Conservation (phyloP, 192 early-diverging fungal species). For the Allomyces javanicus region DNA sequence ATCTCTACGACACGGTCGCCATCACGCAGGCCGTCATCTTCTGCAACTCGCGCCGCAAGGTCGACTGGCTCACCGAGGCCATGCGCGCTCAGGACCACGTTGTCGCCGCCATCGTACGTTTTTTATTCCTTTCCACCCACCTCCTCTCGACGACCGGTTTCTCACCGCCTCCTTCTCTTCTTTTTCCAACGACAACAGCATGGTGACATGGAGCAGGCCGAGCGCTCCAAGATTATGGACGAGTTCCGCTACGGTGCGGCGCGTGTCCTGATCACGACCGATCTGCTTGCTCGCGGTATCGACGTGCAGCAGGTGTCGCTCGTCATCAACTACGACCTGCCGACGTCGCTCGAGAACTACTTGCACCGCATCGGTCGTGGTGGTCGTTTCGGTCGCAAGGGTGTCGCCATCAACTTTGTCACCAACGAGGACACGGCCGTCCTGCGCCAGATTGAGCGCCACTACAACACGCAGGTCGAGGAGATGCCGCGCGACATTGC, state of each 20-base stretch:
- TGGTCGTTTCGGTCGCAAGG: conserved; percentile 99
- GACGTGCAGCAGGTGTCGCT: conserved; percentile 99
- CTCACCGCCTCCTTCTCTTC: background rate
- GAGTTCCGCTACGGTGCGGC: conserved; percentile 96
- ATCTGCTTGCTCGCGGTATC: conserved; percentile 95
- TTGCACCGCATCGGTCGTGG: conserved; percentile 99
- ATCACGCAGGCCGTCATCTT: conserved; percentile 99
- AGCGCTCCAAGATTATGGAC: conserved; percentile 96
- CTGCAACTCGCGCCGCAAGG: conserved; percentile 99
- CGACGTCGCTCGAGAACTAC: conserved; percentile 95
- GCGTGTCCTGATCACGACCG: conserved; percentile 95
- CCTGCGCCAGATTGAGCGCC: conserved; percentile 74
- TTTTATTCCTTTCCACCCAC: background rate
- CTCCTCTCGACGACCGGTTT: background rate
- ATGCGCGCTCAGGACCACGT: conserved; percentile 77
- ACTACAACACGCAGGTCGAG: conserved; percentile 98
- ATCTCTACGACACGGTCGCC: conserved; percentile 94
- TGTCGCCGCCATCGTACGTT: conserved; percentile 67
- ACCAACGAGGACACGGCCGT: conserved; percentile 80
- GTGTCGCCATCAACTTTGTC: conserved; percentile 99
- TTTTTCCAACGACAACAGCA: conserved; percentile 25
- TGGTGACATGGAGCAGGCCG: conserved; percentile 93
- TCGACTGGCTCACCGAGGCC: conserved; percentile 98
- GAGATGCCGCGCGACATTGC: conserved; percentile 99
- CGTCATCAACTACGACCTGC: conserved; percentile 98